A percentile compares a stretch with the other conserved stretches of the same genome.
Evolutionary conservation across 192 early-diverging fungal genomes (phyloP).

Genomic region (Coemansia sp.): DNA sequence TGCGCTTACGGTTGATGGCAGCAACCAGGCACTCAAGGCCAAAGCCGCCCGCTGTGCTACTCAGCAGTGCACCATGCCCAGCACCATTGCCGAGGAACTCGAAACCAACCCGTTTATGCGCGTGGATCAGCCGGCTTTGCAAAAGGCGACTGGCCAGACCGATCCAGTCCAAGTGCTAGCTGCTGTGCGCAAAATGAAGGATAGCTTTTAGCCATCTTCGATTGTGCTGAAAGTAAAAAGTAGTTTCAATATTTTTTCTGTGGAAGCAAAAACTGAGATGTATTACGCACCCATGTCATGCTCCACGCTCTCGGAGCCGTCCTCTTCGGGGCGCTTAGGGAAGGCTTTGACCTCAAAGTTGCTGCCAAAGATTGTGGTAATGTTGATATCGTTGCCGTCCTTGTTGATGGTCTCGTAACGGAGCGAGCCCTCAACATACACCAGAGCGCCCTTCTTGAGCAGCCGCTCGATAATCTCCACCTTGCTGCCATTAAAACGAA

Average conservation of each 20-base stretch:
- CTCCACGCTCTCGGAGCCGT: slow-evolving; percentile 10
- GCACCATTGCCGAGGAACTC: slow-evolving; percentile 85
- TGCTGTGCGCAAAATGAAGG: slow-evolving; percentile 77
- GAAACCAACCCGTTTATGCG: slow-evolving; percentile 89
- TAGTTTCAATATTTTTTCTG: too few species aligned
- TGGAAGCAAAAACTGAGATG: too few species aligned
- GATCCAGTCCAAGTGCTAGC: slow-evolving; percentile 75
- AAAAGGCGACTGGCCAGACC: slow-evolving; percentile 56
- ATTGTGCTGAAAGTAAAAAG: slow-evolving; percentile 1
- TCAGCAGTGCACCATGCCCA: slow-evolving; percentile 68
- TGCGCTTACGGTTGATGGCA: slow-evolving; percentile 73
- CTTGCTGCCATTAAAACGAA: slow-evolving; percentile 46
- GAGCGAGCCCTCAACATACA: slow-evolving; percentile 64
- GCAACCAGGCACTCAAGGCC: slow-evolving; percentile 64
- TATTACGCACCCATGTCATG: not conserved
- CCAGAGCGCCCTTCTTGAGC: slow-evolving; percentile 62
- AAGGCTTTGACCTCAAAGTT: slow-evolving; percentile 26
- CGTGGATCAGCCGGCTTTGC: slow-evolving; percentile 62
- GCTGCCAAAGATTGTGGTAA: slow-evolving; percentile 34
- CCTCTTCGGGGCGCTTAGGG: slow-evolving; percentile 34
- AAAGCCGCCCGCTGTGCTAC: slow-evolving; percentile 64
- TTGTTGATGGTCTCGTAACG: slow-evolving; percentile 63
- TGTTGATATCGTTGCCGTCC: slow-evolving; percentile 57
- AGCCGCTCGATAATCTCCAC: slow-evolving; percentile 16
- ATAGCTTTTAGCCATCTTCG: slow-evolving; percentile 52